Base-by-base conservation (phyloP, 306 rosid genomes). In the Prunus fruticosa region DNA sequence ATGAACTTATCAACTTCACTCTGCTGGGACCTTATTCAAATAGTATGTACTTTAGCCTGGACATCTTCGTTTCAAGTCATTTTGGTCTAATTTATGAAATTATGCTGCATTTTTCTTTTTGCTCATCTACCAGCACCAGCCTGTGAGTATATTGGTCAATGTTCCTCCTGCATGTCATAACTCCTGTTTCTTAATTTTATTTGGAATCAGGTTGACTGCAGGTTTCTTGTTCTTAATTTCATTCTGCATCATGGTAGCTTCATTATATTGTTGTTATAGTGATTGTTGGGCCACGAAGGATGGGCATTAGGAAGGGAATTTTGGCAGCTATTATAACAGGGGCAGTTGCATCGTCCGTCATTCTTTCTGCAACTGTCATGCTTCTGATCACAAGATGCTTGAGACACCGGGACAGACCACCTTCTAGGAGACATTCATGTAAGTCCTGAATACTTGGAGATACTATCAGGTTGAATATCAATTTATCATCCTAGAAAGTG, bases 1-100 rank as follows among this genome's bases (percentile, higher is more conserved):
- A 90, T 75, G 98, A 95, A 80, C 91, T 95, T 75, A 76, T 90
- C 77, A 88, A 87, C 77, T 82, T 89, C 88, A 85, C 88, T 57
- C 86, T 91, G 65, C 83, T 52, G 16, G 92, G 87, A 38, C 91
- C 82, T 80, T 88, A 80, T 72, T 73, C 79, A 47, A 18, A 79
- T 72, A 45, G 98, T 95, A 82, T 57, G 90, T 81, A 63, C 80
- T 72, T 79, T 75, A 64, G 62, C 70, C 84, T 68, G 23, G 13
- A 11, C 49, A 43, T 38, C 6, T 34, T 23, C 22, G 22, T 11
- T 15, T 50, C 6, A 60, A 62, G 50, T 77, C 15, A 58, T 25
- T 27, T 53, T 8, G 50, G 54, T 20, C 19, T 22, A 51, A 30
- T 14, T 57, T 32, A 43, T 32, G 52, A 51, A 58, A 63, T 28